Percentiles rank a stretch among this genome's conserved stretches.
phyloP scores from a whole-genome alignment of 1,139 yeast genomes.

The Taphrina deformans region DNA sequence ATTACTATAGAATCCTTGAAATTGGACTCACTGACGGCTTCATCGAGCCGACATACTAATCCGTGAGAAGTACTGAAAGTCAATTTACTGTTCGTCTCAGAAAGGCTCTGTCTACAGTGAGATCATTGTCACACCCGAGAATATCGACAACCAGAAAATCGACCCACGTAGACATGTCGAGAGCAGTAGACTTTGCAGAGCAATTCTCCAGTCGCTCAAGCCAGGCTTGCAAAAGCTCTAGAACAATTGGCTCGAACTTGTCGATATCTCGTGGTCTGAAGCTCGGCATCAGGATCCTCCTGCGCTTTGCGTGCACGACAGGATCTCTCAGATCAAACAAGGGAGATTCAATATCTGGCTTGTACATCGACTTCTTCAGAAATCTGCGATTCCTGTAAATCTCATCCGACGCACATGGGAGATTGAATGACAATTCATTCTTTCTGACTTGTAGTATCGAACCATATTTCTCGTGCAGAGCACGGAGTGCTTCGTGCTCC shows the following conservation, averaged over 20 bases:
- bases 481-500: background rate
- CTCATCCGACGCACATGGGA: background rate
- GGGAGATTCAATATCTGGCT: background rate
- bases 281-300: background rate
- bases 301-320: background rate
- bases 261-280: background rate
- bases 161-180: background rate
- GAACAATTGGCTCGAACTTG: background rate
- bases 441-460: background rate
- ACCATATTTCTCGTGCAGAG: background rate
- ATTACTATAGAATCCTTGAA: background rate
- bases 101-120: background rate
- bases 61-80: background rate
- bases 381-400: background rate
- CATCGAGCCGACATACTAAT: background rate
- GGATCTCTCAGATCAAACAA: background rate
- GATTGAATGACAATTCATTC: background rate
- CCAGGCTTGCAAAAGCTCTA: background rate
- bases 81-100: background rate
- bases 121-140: background rate
- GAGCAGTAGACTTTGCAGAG: background rate
- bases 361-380: slow-evolving; percentile 2
- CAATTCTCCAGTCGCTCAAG: background rate
- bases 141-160: background rate
- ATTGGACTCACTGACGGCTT: background rate